Base-by-base conservation (phyloP, 331 rosid species). In the Prunus yedoensis region DNA sequence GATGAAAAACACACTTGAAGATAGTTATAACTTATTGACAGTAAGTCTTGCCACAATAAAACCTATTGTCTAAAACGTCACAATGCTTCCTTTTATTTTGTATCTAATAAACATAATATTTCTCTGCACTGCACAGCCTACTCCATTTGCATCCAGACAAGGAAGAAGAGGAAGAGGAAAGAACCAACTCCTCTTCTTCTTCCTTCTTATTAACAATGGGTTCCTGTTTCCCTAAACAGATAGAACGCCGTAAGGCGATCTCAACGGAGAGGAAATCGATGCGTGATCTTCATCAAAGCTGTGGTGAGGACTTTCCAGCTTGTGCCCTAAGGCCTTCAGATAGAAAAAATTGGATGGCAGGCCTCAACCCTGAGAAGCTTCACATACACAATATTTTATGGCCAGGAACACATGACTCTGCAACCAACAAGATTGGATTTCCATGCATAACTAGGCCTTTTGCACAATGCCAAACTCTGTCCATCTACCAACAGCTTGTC, bases 331-430 rank as follows among this genome's bases (percentile, higher is more conserved):
- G 32, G 53, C 96, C 97, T 0, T 0, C 75, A 16, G 98, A 94
- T 32, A 82, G 94, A 12, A 94, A 89, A 70, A 94, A 80, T 59
- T 91, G 97, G 97, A 94, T 94, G 95, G 45, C 74, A 0, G 83
- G 32, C 10, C 90, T 94, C 10, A 68, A 79, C 70, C 85, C 95
- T 0, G 85, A 89, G 2, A 86, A 80, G 32, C 8, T 88, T 7
- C 86, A 32, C 13, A 45, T 94, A 3, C 73, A 86, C 49, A 84
- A 83, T 76, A 86, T 94, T 3, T 86, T 90, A 2, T 94, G 98
- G 98, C 97, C 97, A 0, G 97, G 97, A 32, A 94, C 96, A 2
- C 98, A 91, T 56, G 91, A 94, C 46, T 94, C 97, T 1, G 97
- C 98, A 0, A 91, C 98, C 30, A 81, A 90, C 79, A 81, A 71